These are phyloP conservation scores for Hirsutella rhossiliensis DNA, from an alignment of 2,329 filamentous ascomycete genomes.

Conservation along the genomic window DNA sequence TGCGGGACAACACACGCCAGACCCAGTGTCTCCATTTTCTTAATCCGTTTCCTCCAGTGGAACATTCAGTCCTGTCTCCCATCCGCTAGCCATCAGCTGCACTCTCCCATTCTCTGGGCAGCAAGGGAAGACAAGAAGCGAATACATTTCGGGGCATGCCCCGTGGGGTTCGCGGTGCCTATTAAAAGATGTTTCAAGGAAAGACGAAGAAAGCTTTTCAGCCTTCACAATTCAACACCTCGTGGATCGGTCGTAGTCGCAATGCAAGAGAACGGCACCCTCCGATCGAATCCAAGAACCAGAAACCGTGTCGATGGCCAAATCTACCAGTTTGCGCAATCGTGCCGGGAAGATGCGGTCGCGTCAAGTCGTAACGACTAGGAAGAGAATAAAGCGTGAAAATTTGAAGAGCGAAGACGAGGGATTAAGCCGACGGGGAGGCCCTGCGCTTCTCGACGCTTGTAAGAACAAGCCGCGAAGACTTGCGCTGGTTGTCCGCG, in stretches of 20 bases:
- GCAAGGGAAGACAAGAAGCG: too few species aligned
- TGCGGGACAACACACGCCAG: too few species aligned
- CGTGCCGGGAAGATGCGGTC: conserved; percentile 22
- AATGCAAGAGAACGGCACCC: conserved; percentile 1
- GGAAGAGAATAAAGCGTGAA: conserved; percentile 13
- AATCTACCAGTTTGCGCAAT: conserved; percentile 19
- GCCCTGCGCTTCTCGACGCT: conserved; percentile 81
- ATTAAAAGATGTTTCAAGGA: conserved; percentile 21
- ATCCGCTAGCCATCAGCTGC: too few species aligned
- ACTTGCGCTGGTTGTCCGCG: conserved; percentile 59
- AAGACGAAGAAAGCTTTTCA: conserved; percentile 29
- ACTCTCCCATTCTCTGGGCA: too few species aligned
- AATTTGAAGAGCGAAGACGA: conserved; percentile 4
- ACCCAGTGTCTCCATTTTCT: too few species aligned
- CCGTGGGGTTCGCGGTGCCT: conserved; percentile 8
- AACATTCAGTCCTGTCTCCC: too few species aligned
- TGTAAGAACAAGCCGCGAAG: conserved; percentile 76
- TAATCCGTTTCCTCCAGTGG: too few species aligned
- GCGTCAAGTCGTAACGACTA: conserved; percentile 22
- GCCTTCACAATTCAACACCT: conserved; percentile 10
- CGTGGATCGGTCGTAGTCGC: neutral
- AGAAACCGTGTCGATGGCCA: conserved; percentile 9
- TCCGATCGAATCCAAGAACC: conserved; percentile 2
- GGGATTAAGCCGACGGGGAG: conserved; percentile 11
- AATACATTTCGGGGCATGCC: too few species aligned